Evolutionary conservation across 2,329 filamentous ascomycete species (phyloP).

Genomic region (Calonectria henricotiae): DNA sequence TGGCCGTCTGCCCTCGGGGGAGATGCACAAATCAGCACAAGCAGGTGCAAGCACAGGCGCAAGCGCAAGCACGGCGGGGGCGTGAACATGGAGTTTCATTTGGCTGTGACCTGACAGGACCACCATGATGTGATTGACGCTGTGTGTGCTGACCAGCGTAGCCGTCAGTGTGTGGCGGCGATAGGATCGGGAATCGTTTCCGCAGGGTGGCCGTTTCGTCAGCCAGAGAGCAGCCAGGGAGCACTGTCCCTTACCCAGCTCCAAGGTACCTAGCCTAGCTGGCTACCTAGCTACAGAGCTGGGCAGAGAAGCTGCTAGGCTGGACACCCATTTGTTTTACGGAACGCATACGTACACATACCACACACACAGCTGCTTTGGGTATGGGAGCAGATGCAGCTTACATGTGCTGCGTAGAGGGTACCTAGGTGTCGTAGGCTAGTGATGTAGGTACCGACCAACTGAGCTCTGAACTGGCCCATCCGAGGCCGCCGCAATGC

Average conservation of each 20-base stretch:
- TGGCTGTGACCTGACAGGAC: slow-evolving; percentile 4
- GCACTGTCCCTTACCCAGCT: slow-evolving; percentile 5
- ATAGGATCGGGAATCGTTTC: slow-evolving; percentile 32
- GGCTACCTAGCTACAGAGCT: not conserved
- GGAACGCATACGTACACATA: not conserved
- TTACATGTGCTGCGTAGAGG: slow-evolving; percentile 12
- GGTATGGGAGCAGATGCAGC: slow-evolving; percentile 11
- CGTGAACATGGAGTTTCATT: slow-evolving; percentile 19
- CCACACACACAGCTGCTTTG: slow-evolving; percentile 1
- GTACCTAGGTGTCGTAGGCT: not conserved
- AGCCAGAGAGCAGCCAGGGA: not conserved
- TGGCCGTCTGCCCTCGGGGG: not conserved
- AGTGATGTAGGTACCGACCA: slow-evolving; percentile 24
- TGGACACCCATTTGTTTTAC: slow-evolving; percentile 3
- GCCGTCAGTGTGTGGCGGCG: slow-evolving; percentile 17
- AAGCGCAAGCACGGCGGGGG: slow-evolving; percentile 8
- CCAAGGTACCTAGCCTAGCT: not conserved
- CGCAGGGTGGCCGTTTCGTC: slow-evolving; percentile 25
- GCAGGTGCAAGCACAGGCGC: slow-evolving; percentile 2
- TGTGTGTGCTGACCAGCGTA: slow-evolving; percentile 18
- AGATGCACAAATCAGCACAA: not conserved
- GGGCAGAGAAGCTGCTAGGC: not conserved
- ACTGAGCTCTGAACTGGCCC: slow-evolving; percentile 5
- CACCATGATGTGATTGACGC: slow-evolving; percentile 1
- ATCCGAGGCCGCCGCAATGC: slow-evolving; percentile 9